Conservation (phyloP, 106 monocot species). For the Phalaenopsis equestris region DNA sequence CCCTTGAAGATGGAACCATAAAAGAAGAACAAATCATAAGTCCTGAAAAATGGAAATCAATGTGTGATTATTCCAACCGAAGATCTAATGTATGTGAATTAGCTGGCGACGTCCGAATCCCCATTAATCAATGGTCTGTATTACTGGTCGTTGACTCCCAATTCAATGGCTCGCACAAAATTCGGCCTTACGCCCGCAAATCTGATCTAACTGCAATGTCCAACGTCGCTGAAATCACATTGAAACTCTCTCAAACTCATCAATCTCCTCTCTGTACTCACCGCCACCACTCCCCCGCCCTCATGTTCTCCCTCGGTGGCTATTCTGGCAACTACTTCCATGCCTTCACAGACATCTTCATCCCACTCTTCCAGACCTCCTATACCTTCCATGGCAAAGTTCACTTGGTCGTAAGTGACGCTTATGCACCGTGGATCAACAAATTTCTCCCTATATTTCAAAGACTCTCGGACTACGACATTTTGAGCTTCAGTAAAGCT, state of each 20-base stretch:
- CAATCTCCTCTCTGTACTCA: constrained; percentile 20
- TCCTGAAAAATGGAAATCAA: constrained; percentile 4
- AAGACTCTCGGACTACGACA: constrained; percentile 22
- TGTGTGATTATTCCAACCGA: constrained; percentile 15
- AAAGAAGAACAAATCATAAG: background rate
- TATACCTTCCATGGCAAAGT: constrained; percentile 41
- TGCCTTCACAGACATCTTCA: constrained; percentile 37
- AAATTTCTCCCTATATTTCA: constrained; percentile 30
- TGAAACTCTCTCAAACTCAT: background rate
- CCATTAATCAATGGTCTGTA: constrained; percentile 2
- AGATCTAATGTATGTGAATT: constrained; percentile 30
- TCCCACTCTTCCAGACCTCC: constrained; percentile 45
- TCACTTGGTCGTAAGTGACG: constrained; percentile 38
- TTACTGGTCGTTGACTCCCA: background rate
- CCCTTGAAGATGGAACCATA: too few relatives aligned
- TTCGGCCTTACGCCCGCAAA: constrained; percentile 66
- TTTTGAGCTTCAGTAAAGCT: constrained; percentile 22
- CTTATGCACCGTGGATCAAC: constrained; percentile 29
- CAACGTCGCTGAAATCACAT: constrained; percentile 16
- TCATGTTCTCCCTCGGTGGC: constrained; percentile 44
- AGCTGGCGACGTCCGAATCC: constrained; percentile 34
- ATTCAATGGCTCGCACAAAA: constrained; percentile 29
- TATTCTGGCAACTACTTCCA: constrained; percentile 55
- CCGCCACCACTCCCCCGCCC: constrained; percentile 26
- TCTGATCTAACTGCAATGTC: constrained; percentile 28